phyloP scores from a whole-genome alignment of 2,329 filamentous ascomycete genomes.

The Pseudogymnoascus sp. region DNA sequence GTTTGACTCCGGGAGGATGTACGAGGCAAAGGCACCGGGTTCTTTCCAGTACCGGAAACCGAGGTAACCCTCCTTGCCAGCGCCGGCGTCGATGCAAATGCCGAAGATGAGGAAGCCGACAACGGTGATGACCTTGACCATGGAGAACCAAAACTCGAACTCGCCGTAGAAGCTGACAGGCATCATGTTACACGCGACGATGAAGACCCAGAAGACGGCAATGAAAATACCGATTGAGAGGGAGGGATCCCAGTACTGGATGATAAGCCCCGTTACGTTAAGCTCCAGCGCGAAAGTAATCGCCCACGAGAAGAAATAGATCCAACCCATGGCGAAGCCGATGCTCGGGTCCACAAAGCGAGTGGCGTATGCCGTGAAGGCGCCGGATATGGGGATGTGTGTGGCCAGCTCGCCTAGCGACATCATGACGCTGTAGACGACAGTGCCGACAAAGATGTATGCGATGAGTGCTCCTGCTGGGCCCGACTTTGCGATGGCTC shows the following conservation, averaged over 20 bases:
- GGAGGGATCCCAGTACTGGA: constrained; percentile 61
- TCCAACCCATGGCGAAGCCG: constrained; percentile 74
- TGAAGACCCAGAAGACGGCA: constrained; percentile 62
- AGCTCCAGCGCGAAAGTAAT: constrained; percentile 68
- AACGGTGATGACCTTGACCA: constrained; percentile 69
- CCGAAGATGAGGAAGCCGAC: constrained; percentile 69
- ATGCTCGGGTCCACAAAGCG: constrained; percentile 67
- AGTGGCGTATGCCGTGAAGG: constrained; percentile 68
- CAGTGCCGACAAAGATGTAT: constrained; percentile 60
- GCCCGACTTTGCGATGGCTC: constrained; percentile 53
- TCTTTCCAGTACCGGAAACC: constrained; percentile 65
- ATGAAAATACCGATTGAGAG: constrained; percentile 67
- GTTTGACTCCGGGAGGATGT: constrained; percentile 39
- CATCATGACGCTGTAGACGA: constrained; percentile 70
- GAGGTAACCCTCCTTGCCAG: constrained; percentile 59
- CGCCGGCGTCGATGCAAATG: constrained; percentile 67
- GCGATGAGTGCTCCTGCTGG: constrained; percentile 61
- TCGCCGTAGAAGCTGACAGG: constrained; percentile 68
- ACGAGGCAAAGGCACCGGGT: constrained; percentile 60
- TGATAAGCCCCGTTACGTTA: constrained; percentile 64
- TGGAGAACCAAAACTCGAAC: constrained; percentile 70
- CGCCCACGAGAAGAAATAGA: constrained; percentile 75
- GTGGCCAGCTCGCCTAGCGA: constrained; percentile 66
- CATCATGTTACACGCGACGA: constrained; percentile 62
- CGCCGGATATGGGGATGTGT: constrained; percentile 67